Conservation (phyloP, 352 stramenopile species). For the Aphanomyces cochlioides region DNA sequence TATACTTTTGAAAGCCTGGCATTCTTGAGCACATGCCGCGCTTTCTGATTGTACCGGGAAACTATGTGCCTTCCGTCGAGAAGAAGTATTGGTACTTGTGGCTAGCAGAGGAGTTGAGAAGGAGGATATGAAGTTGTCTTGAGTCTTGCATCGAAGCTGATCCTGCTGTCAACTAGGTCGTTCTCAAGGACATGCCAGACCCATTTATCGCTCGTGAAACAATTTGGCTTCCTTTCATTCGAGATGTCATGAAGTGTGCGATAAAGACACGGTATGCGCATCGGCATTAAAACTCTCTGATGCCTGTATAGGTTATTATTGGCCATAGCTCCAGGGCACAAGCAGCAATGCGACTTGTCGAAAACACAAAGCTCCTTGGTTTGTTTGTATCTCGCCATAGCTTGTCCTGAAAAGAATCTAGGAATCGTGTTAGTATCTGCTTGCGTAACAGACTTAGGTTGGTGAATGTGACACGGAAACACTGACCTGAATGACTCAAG, state of each 20-base stretch:
- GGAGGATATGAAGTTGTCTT: slow-evolving; percentile 1
- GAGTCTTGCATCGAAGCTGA: too few species aligned
- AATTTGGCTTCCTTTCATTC: slow-evolving; percentile 6
- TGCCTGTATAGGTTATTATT: slow-evolving; percentile 15
- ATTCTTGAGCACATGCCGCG: background rate
- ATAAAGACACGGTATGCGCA: slow-evolving; percentile 13
- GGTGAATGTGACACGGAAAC: too few species aligned
- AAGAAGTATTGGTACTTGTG: slow-evolving; percentile 26
- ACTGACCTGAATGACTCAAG: background rate
- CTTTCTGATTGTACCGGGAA: slow-evolving; percentile 17
- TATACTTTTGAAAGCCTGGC: too few species aligned
- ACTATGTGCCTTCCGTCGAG: slow-evolving; percentile 4
- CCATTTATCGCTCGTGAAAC: background rate
- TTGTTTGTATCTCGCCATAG: background rate
- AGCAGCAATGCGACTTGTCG: slow-evolving; percentile 6
- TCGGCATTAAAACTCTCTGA: background rate
- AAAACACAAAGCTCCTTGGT: slow-evolving; percentile 10
- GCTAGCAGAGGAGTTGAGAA: slow-evolving; percentile 7
- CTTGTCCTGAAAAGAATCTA: slow-evolving; percentile 3
- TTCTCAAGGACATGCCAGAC: background rate
- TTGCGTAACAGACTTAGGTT: slow-evolving; percentile 11
- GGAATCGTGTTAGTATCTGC: slow-evolving; percentile 21
- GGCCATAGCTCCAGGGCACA: slow-evolving; percentile 4
- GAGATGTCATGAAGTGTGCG: slow-evolving; percentile 18
- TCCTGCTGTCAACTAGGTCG: background rate